Percentiles rank a stretch among this genome's conserved stretches.
phyloP scores from a whole-genome alignment of 1,139 yeast genomes.

The Geotrichum candidum region DNA sequence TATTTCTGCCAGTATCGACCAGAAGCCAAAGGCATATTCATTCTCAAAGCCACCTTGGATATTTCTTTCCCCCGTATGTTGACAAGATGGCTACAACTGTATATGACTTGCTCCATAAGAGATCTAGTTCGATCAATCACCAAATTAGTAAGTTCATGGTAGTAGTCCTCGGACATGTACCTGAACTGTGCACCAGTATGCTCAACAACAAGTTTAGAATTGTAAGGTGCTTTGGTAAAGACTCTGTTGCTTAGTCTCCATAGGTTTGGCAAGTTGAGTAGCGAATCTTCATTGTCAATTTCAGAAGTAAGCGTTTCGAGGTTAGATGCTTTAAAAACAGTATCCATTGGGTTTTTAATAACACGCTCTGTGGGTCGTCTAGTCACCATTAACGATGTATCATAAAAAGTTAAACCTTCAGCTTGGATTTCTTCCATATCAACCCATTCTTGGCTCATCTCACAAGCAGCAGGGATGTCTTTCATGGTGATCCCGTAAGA shows the following conservation, averaged over 20 bases:
- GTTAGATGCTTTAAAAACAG: neutral
- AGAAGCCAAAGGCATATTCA: constrained; percentile 1
- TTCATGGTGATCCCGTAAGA: constrained; percentile 31
- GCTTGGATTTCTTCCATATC: constrained; percentile 46
- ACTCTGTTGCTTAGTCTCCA: constrained; percentile 13
- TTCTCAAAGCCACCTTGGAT: neutral
- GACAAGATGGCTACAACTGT: neutral
- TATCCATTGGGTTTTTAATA: neutral
- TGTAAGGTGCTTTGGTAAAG: constrained; percentile 16
- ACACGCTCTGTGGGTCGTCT: neutral
- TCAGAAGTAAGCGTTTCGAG: constrained; percentile 1
- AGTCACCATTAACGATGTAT: neutral
- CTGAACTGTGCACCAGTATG: neutral
- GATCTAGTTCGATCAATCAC: constrained; percentile 5
- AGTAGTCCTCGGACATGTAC: neutral
- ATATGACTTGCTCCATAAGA: neutral
- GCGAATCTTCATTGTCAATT: neutral
- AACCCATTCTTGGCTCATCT: constrained; percentile 46
- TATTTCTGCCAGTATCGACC: constrained; percentile 8
- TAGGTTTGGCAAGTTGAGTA: constrained; percentile 11
- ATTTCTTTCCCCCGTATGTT: neutral
- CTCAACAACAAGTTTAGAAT: constrained; percentile 10
- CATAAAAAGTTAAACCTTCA: constrained; percentile 1
- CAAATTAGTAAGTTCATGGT: constrained; percentile 6
- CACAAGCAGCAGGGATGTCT: constrained; percentile 50